phyloP scores from a whole-genome alignment of 768 basidiomycete genomes.

The Serendipita sp. region DNA sequence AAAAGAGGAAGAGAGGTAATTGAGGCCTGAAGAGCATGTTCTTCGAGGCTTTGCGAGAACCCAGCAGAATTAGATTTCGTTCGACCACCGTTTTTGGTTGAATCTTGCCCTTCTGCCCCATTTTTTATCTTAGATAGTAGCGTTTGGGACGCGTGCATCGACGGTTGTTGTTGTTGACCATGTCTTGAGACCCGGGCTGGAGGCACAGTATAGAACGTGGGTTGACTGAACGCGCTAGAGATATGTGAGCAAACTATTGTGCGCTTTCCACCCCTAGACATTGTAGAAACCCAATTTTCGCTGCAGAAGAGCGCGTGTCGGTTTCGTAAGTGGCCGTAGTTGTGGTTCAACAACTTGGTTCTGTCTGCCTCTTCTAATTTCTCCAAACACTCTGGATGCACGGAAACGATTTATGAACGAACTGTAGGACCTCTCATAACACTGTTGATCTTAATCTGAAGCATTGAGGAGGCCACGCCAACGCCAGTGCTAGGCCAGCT shows the following conservation, averaged over 20 bases:
- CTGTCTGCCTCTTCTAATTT: too few species aligned
- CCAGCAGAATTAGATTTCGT: background rate
- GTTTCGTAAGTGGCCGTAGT: too few species aligned
- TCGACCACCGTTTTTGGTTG: background rate
- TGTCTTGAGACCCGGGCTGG: background rate
- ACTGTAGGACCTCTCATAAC: too few species aligned
- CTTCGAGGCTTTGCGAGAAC: constrained; percentile 4
- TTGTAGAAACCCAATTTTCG: background rate
- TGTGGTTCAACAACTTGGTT: too few species aligned
- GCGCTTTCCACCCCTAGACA: background rate
- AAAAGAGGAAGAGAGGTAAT: background rate
- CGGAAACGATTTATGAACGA: too few species aligned
- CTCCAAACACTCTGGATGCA: too few species aligned
- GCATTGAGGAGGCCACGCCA: too few species aligned
- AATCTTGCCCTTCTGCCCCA: background rate
- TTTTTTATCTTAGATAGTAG: background rate
- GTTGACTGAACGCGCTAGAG: background rate
- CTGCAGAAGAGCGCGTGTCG: too few species aligned
- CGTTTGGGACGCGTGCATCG: background rate
- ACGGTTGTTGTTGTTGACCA: background rate
- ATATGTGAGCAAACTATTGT: constrained; percentile 1
- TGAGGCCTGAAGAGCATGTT: background rate
- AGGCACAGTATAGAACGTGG: background rate
- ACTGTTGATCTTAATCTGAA: too few species aligned
- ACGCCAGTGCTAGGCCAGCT: too few species aligned